phyloP scores from a whole-genome alignment of 2,329 filamentous ascomycete species.

The Rosellinia necatrix region DNA sequence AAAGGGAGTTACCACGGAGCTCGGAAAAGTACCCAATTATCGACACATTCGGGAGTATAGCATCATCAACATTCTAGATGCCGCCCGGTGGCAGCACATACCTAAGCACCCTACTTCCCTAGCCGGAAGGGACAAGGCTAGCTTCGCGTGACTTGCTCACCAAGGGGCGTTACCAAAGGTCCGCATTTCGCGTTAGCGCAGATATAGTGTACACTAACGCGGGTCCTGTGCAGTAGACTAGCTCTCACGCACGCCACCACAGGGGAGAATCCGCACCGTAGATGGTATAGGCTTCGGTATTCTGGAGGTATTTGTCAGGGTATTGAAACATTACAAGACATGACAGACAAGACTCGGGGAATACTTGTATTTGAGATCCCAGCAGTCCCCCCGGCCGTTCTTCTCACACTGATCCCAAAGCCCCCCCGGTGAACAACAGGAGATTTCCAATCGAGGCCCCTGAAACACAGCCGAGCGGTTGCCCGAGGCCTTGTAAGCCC shows the following conservation, averaged over 20 bases:
- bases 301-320: slow-evolving; percentile 12
- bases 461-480: slow-evolving; percentile 17
- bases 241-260: background rate
- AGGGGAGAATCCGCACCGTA: slow-evolving; percentile 7
- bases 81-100: no score
- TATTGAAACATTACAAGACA: slow-evolving; percentile 1
- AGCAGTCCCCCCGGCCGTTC: background rate
- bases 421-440: background rate
- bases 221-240: slow-evolving; percentile 13
- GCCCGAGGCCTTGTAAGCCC: background rate
- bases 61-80: no score
- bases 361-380: slow-evolving; percentile 12
- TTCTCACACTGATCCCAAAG: slow-evolving; percentile 2
- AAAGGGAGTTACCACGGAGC: no score
- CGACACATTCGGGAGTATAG: no score
- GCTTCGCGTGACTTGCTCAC: no score
- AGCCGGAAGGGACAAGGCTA: no score
- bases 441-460: background rate
- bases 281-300: background rate
- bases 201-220: no score
- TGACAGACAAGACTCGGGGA: background rate
- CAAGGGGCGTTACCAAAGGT: no score
- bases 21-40: no score
- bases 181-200: slow-evolving; percentile 12
- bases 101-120: no score